These are phyloP conservation scores for Stagonosporopsis chrysanthemi DNA, from an alignment of 2,329 filamentous ascomycete genomes.

Conservation along the genomic window DNA sequence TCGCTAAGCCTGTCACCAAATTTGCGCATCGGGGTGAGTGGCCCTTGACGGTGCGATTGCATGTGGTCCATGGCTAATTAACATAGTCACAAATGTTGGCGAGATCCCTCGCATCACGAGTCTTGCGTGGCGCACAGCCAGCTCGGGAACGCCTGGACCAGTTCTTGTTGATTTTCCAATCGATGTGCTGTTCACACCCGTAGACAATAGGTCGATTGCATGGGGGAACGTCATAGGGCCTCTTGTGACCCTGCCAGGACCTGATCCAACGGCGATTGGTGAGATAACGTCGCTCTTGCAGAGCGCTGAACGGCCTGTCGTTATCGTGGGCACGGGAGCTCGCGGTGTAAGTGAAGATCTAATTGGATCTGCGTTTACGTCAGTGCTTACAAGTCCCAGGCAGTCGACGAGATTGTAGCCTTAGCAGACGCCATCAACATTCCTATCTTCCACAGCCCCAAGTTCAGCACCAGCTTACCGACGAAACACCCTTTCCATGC, in stretches of 20 bases:
- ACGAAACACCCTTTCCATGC: constrained; percentile 45
- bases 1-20: constrained; percentile 55
- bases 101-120: constrained; percentile 57
- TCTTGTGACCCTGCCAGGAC: constrained; percentile 45
- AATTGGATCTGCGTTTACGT: not conserved
- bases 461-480: constrained; percentile 42
- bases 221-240: constrained; percentile 53
- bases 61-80: not conserved
- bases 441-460: constrained; percentile 54
- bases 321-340: constrained; percentile 55
- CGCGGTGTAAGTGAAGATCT: not conserved
- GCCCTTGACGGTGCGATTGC: no score
- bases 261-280: constrained; percentile 48
- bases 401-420: constrained; percentile 39
- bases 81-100: constrained; percentile 49
- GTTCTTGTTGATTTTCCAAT: constrained; percentile 52
- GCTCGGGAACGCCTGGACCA: constrained; percentile 52
- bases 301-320: constrained; percentile 49
- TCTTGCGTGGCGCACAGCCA: constrained; percentile 52
- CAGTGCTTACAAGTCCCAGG: constrained; percentile 22
- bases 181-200: constrained; percentile 54
- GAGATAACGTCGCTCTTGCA: constrained; percentile 43
- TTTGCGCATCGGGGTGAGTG: constrained; percentile 51
- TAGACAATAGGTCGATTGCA: constrained; percentile 45
- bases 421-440: constrained; percentile 48